Percentiles rank a stretch among this genome's conserved stretches.
These are phyloP conservation scores for Diospyros lotus DNA, from an alignment of 148 eudicot species.

Conservation along the genomic window DNA sequence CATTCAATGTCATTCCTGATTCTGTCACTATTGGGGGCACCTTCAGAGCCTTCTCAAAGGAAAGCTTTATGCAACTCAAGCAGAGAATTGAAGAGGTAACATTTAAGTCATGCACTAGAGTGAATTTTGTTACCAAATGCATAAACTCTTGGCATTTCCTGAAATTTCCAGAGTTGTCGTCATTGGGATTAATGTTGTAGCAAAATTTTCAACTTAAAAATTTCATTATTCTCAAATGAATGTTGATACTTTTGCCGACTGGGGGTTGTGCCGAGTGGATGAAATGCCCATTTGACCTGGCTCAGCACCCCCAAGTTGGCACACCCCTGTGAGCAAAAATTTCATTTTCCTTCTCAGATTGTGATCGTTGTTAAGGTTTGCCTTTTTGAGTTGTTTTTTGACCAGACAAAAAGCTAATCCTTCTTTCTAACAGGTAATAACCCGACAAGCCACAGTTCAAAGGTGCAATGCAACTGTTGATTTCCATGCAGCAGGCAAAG, in stretches of 20 bases:
- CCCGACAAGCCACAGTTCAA: conserved; percentile 77
- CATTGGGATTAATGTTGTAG: no score
- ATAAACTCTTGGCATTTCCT: not conserved
- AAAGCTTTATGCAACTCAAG: conserved; percentile 61
- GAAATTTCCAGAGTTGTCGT: no score
- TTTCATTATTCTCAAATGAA: no score
- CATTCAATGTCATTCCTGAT: conserved; percentile 97
- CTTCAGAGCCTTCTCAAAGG: conserved; percentile 66
- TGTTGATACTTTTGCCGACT: no score
- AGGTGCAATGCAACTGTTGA: conserved; percentile 86
- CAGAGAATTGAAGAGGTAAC: conserved; percentile 84
- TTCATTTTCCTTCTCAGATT: no score
- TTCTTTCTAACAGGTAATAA: conserved; percentile 60
- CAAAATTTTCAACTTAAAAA: no score
- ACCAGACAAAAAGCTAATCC: not conserved
- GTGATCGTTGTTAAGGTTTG: not conserved
- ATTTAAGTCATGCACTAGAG: not conserved
- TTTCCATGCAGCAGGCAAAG: conserved; percentile 28
- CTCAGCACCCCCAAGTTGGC: no score
- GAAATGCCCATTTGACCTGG: no score
- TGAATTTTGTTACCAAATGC: not conserved
- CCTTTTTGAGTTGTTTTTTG: not conserved
- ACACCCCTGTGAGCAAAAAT: no score
- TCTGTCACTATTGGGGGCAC: conserved; percentile 94
- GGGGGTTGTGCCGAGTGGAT: no score